Base-by-base conservation (phyloP, 768 basidiomycete species). In the Suillus hirtellus region DNA sequence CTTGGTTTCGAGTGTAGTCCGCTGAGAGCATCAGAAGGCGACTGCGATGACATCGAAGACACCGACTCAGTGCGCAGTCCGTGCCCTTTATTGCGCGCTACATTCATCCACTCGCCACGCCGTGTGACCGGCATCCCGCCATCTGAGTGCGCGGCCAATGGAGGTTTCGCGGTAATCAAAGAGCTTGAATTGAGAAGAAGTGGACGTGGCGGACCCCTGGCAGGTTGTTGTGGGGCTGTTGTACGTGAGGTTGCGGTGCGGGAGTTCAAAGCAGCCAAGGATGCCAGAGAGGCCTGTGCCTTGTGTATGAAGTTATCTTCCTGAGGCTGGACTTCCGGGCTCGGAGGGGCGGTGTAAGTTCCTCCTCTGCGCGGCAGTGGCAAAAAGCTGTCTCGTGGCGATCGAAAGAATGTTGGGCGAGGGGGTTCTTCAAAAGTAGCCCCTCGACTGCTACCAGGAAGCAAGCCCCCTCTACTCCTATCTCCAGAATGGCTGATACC, bases 1-100 rank as follows among this genome's bases (percentile, higher is more conserved):
- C 75, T 56, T 21, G 61, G 54, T 24, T 64, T 76, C 58, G 77
- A 72, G 63, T 72, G 76, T 19, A 74, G 72, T 11, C 71, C 71
- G 4, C 76, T 75, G 55, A 79, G 64, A 1, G 76, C 78, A 64
- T 87, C 87, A 14, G 86, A 82, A 3, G 84, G 83, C 2, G 88
- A 87, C 19, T 87, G 66, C 1, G 90, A 89, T 1, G 89, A 89
- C 2, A 81, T 70, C 2, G 89, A 87, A 10, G 90, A 91, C 67
- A 83, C 77, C 1, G 89, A 90, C 60, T 80, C 83, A 37, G 82
- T 80, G 68, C 80, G 80, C 34, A 82, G 65, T 27, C 72, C 69
- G 21, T 77, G 78, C 3, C 75, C 71, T 67, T 80, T 79, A 59
- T 75, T 69, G 46, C 75, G 76, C 66, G 78, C 75, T 6, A 84